A percentile compares a stretch with the other conserved stretches of the same genome.
phyloP scores from a whole-genome alignment of 148 eudicot species.

The Rhododendron henanense region DNA sequence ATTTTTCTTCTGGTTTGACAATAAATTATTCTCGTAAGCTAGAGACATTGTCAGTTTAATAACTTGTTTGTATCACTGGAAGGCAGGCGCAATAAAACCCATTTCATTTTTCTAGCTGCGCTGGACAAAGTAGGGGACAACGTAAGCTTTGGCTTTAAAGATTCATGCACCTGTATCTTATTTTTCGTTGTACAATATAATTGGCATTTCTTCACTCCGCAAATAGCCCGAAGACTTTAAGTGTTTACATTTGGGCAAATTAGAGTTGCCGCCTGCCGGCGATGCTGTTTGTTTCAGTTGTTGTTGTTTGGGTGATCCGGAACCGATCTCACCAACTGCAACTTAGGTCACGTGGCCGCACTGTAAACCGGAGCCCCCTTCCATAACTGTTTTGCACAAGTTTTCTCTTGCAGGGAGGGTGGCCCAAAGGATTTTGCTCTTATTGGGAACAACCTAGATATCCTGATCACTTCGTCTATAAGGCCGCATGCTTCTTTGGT shows the following conservation, averaged over 20 bases:
- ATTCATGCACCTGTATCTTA: not conserved
- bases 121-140: not conserved
- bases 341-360: not conserved
- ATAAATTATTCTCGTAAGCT: too few relatives aligned
- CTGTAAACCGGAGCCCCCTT: not conserved
- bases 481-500: not conserved
- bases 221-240: not conserved
- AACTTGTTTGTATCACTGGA: not conserved
- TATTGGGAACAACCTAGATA: not conserved
- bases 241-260: not conserved
- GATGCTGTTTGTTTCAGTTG: not conserved
- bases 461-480: not conserved
- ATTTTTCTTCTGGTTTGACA: not conserved
- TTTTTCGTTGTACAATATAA: too few relatives aligned
- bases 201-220: not conserved
- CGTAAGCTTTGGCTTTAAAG: not conserved
- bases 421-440: not conserved
- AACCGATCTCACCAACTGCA: not conserved
- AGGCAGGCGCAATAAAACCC: not conserved
- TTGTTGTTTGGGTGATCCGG: too few relatives aligned
- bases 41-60: not conserved
- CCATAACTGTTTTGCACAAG: not conserved
- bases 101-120: not conserved
- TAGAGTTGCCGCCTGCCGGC: not conserved
- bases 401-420: not conserved